Base-by-base conservation (phyloP, 1,284 basidiomycete species). In the Fomes fomentarius region DNA sequence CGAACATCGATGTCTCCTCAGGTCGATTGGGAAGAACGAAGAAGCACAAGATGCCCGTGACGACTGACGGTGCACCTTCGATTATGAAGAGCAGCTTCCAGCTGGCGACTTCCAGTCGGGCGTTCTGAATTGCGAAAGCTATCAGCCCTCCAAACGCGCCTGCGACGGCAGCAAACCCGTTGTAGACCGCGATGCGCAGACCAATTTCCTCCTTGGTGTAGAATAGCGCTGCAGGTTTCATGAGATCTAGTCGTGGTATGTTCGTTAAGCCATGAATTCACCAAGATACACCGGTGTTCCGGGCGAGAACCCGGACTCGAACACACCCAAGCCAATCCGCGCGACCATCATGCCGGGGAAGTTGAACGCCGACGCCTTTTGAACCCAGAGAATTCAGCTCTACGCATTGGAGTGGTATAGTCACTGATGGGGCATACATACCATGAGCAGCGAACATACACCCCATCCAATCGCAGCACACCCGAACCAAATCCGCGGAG, bases 111-210 rank as follows among this genome's bases (percentile, higher is more conserved):
- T 76, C 64, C 9, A 75, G 61, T 55, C 83, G 69, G 5, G 76
- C 76, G 62, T 87, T 76, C 61, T 88, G 81, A 10, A 91, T 76
- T 0, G 85, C 89, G 62, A 87, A 90, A 0, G 89, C 88, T 37
- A 91, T 78, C n/a, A 90, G 72, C 19, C 89, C 89, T 19, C 89
- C 86, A 54, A 91, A 91, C 12, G 89, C 89, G 19, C 89, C 88
- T 31, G 89, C 86, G 9, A 90, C 84, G 2, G 89, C 86, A 19
- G 89, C 89, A 63, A 90, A 90, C 9, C 86, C 87, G 62, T 90
- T 89, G 85, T 86, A 91, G 65, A 84, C 81, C 3, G 87, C 89
- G 71, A 91, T 77, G 67, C 89, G 79, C 46, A 86, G 69, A 14
- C 89, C 89, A 60, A 89, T 80, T 69, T 91, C 89, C 6, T 76